These are phyloP conservation scores for Adansonia gregorii DNA, from an alignment of 441 rosid species.

Conservation along the genomic window DNA sequence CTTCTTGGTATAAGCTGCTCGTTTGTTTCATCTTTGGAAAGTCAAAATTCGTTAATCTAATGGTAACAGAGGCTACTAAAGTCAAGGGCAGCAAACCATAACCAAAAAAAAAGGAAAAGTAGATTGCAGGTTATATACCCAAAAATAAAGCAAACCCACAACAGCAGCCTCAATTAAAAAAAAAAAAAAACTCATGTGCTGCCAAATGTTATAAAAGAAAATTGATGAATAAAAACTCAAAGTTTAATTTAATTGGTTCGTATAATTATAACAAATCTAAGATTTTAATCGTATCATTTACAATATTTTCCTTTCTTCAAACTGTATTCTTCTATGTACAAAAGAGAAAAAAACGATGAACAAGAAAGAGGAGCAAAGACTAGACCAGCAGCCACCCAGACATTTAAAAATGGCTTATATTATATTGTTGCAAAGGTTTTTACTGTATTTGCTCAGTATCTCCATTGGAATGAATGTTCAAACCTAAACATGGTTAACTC, in stretches of 20 bases:
- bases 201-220: neutral
- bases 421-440: too few relatives aligned
- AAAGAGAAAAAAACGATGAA: too few relatives aligned
- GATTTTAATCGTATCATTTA: too few relatives aligned
- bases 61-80: neutral
- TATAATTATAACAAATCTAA: too few relatives aligned
- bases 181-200: neutral
- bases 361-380: too few relatives aligned
- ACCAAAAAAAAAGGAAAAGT: neutral
- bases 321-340: too few relatives aligned
- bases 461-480: neutral
- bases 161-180: neutral
- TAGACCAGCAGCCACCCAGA: too few relatives aligned
- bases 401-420: too few relatives aligned
- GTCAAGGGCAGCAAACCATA: neutral
- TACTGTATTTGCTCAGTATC: neutral
- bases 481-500: neutral
- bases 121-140: neutral
- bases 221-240: too few relatives aligned
- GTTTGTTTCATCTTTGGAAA: neutral
- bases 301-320: too few relatives aligned
- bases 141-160: neutral
- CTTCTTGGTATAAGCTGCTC: neutral
- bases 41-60: neutral
- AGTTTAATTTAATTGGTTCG: neutral